Evolutionary conservation across 306 rosid genomes (phyloP), one percentile per base, ranked within the genome.

Genomic region (Canavalia ensiformis): DNA sequence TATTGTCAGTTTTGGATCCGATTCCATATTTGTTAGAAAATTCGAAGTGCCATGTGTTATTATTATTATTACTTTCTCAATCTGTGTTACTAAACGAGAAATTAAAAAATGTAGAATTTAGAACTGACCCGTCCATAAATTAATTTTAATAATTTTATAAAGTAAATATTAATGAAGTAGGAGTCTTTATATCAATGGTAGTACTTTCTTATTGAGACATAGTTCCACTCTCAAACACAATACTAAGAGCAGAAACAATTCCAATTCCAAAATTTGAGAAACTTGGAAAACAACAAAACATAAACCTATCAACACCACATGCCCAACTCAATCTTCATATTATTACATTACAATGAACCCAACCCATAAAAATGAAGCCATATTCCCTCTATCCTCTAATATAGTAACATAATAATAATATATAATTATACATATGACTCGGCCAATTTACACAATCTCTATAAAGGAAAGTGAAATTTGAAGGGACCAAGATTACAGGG

Each of bases 351-450:
- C 54, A 6, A 33, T 5, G 4, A 68, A 5, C 69, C 59, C 51
- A 63, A 47, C 28, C 29, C 81, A 64, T 64, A 76, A 18, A 63
- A 62, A 63, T 49, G 72, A 63, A 75, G 30, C 59, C 62, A 75
- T 8, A 46, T 8, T 31, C 39, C 57, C 60, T 60, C 68, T 49
- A 41, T 73, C 1, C 4, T 29, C 56, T 30, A 12, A 29, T 6
- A 52, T 5, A 25, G 74, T 45, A 45, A 68, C 28, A 28, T 10
- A 66, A 25, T 18, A 68, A 1, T 28, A 44, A 9, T 44, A 25
- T 18, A 41, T 2, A 46, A 46, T 8, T 1, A 7, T 12, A 6
- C 46, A 47, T 31, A 18, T 18, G 46, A 34, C 11, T 67, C 44
- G 4, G 1, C 33, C 42, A 65, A 54, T 79, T 68, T 72, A 55